Evolutionary conservation across 352 stramenopile species (phyloP).

Genomic region (Phytophthora melonis): DNA sequence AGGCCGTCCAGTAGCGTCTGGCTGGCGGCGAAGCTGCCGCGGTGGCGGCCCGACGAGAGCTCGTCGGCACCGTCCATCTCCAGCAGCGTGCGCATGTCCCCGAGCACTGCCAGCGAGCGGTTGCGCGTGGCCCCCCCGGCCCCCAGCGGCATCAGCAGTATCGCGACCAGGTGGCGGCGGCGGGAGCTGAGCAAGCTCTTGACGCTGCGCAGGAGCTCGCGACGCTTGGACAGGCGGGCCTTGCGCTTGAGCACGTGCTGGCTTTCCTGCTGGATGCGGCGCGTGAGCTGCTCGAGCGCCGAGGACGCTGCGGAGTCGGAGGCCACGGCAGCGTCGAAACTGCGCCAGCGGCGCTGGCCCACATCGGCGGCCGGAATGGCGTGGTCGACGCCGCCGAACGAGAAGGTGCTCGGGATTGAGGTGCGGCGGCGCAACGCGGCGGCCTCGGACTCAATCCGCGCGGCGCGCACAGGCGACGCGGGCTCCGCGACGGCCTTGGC

Average conservation of each 20-base stretch:
- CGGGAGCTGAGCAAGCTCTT: slow-evolving; percentile 53
- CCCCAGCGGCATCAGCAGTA: slow-evolving; percentile 78
- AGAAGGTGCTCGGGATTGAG: slow-evolving; percentile 74
- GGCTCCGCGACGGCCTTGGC: slow-evolving; percentile 19
- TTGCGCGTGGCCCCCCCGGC: slow-evolving; percentile 70
- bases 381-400: slow-evolving; percentile 44
- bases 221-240: slow-evolving; percentile 48
- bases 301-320: slow-evolving; percentile 29
- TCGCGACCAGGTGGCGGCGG: slow-evolving; percentile 61
- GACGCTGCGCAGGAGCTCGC: slow-evolving; percentile 63
- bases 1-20: slow-evolving; percentile 58
- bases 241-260: slow-evolving; percentile 52
- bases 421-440: slow-evolving; percentile 54
- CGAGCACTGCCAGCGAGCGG: slow-evolving; percentile 67
- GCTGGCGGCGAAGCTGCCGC: slow-evolving; percentile 44
- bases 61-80: slow-evolving; percentile 47
- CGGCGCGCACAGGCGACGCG: background rate
- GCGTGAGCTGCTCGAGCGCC: slow-evolving; percentile 52
- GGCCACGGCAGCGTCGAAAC: slow-evolving; percentile 54
- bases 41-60: slow-evolving; percentile 9
- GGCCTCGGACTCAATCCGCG: slow-evolving; percentile 38
- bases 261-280: slow-evolving; percentile 65
- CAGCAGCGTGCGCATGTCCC: slow-evolving; percentile 62
- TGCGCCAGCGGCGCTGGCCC: slow-evolving; percentile 68
- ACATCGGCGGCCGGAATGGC: slow-evolving; percentile 21